Percentiles rank a stretch among this genome's conserved stretches.
These are phyloP conservation scores for Serendipita vermifera DNA, from an alignment of 768 basidiomycete species.

Conservation along the genomic window DNA sequence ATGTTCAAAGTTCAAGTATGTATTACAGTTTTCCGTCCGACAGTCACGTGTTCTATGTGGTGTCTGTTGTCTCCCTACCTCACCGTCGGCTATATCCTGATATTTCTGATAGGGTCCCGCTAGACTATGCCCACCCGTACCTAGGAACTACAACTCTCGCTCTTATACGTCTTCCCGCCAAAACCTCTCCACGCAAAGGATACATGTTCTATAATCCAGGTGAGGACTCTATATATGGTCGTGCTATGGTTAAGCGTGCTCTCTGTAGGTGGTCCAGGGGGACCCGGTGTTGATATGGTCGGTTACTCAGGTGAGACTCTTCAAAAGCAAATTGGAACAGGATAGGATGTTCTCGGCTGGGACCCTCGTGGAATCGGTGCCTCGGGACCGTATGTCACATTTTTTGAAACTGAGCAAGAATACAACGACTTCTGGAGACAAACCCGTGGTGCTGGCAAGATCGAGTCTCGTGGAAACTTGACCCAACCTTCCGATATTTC, in stretches of 20 bases:
- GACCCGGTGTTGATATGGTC: neutral
- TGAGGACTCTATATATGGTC: neutral
- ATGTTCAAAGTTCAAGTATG: too few species aligned
- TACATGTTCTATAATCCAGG: constrained; percentile 4
- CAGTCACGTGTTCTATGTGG: too few species aligned
- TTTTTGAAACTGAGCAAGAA: neutral
- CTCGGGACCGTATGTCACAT: constrained; percentile 1
- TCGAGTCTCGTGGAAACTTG: neutral
- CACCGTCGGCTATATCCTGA: too few species aligned
- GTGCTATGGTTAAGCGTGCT: neutral
- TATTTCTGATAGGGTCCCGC: neutral
- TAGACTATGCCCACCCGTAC: neutral
- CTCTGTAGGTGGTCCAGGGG: neutral
- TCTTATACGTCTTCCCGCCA: neutral
- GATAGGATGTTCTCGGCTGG: neutral
- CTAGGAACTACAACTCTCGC: neutral
- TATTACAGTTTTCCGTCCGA: too few species aligned
- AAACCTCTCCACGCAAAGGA: neutral
- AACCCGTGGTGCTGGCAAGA: neutral
- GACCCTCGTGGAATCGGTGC: neutral
- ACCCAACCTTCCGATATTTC: neutral
- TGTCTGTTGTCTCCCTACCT: too few species aligned
- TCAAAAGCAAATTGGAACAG: neutral
- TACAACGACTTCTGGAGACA: neutral
- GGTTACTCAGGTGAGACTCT: neutral